Base-by-base conservation (phyloP, 2,329 filamentous ascomycete genomes). In the Cladosporium sp. region DNA sequence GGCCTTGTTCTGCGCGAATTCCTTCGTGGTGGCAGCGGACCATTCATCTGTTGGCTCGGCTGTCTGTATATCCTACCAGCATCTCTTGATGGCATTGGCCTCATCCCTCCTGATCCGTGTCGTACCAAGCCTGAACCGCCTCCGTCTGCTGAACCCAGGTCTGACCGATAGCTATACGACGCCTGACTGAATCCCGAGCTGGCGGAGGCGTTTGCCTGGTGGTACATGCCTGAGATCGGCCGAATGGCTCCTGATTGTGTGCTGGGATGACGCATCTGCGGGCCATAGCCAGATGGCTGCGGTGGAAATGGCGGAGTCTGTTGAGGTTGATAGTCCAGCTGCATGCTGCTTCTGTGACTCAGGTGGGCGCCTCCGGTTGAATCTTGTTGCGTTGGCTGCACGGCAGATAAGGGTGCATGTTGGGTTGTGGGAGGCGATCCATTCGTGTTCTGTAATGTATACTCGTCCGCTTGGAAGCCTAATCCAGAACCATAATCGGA, bases 21-120 rank as follows among this genome's bases (percentile, higher is more conserved):
- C 64, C 86, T 81, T 60, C 90, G 82, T 37, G 87, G 86, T 39
- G 89, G 88, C 53, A 86, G 68, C 12, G 84, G 81, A 4, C 80
- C 68, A 32, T 77, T 73, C 43, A 80, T 74, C 57, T 81, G 82
- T 45, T 77, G 76, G 53, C 77, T 74, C 18, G 54, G 56, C 54
- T 80, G 77, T 49, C 81, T 80, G 65, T 91, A 89, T 24, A 81
- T 76, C 58, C 87, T 80, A 63, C 83, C 89, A 18, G 78, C 74
- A 60, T 91, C 87, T 60, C 87, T 77, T 29, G 81, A 78, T 2
- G 84, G 41, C 44, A 85, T 76, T 11, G 36, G 71, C 19, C 78
- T 76, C 12, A 78, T 78, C 40, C 80, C 78, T 58, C 84, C 78
- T 13, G 86, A 85, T 60, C 86, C 83, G 58, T 77, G 80, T 55